phyloP scores from a whole-genome alignment of 495 filamentous ascomycete genomes.

The Penicillium ochrochloron region DNA sequence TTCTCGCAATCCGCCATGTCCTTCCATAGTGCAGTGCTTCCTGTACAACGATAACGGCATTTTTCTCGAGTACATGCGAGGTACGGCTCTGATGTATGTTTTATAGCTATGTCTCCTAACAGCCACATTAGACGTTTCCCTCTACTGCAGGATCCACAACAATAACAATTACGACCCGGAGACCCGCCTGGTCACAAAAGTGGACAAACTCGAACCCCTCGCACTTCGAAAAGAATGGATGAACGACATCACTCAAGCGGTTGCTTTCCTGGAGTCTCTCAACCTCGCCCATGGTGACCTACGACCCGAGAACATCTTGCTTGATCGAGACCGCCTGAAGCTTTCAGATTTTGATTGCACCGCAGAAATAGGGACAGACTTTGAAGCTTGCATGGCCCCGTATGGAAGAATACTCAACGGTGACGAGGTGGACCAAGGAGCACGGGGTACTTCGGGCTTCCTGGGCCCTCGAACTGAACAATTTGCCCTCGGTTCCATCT shows the following conservation, averaged over 20 bases:
- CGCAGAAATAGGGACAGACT: conserved; percentile 29
- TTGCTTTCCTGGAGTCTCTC: conserved; percentile 45
- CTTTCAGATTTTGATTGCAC: conserved; percentile 36
- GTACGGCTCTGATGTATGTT: conserved; percentile 18
- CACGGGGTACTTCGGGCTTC: conserved; percentile 30
- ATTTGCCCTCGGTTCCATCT: conserved; percentile 46
- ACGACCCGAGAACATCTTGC: conserved; percentile 37
- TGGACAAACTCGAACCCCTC: conserved; percentile 40
- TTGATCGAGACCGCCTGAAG: conserved; percentile 35
- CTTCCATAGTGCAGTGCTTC: conserved; percentile 40
- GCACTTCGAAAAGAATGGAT: conserved; percentile 40
- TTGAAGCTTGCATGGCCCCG: conserved; percentile 32
- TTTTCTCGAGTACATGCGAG: conserved; percentile 48
- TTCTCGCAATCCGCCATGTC: conserved; percentile 36
- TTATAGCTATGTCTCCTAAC: conserved; percentile 11
- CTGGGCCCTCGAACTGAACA: conserved; percentile 41
- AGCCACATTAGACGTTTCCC: conserved; percentile 6
- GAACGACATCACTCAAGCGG: conserved; percentile 42
- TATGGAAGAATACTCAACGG: conserved; percentile 33
- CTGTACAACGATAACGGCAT: conserved; percentile 37
- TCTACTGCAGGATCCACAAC: conserved; percentile 15
- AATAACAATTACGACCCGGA: conserved; percentile 21
- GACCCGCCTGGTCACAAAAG: conserved; percentile 31
- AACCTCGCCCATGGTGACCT: conserved; percentile 42
- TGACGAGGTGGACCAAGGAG: conserved; percentile 27